Evolutionary conservation across 1,284 basidiomycete species (phyloP).

Genomic region (Wolfiporia cocos): DNA sequence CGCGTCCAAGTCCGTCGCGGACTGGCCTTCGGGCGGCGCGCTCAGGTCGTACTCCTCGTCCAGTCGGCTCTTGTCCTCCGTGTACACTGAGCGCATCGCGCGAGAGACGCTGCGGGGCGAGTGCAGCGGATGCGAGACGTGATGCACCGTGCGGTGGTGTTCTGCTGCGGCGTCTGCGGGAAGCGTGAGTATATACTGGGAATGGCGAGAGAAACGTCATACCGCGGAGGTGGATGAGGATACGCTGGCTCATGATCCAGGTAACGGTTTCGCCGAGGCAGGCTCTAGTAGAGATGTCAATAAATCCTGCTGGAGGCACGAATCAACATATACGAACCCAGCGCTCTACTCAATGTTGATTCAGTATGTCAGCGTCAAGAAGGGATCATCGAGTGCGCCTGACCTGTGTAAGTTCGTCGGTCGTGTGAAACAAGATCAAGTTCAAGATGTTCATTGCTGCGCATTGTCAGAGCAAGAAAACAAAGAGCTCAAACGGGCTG

Average conservation of each 20-base stretch:
- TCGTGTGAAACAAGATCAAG: conserved; percentile 25
- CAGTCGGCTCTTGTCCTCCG: conserved; percentile 7
- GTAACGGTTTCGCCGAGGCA: conserved; percentile 28
- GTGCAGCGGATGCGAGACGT: conserved; percentile 14
- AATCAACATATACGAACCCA: conserved; percentile 12
- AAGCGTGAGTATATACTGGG: not conserved
- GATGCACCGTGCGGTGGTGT: conserved; percentile 16
- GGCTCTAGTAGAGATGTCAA: conserved; percentile 15
- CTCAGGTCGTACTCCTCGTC: conserved; percentile 3
- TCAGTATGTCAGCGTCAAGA: conserved; percentile 1
- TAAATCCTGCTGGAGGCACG: no score
- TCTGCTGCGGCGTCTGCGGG: conserved; percentile 18
- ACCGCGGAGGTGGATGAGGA: conserved; percentile 31
- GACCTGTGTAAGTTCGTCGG: conserved; percentile 21
- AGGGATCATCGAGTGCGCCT: conserved; percentile 3
- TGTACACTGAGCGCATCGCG: conserved; percentile 21
- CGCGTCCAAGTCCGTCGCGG: not conserved
- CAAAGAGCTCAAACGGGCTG: conserved; percentile 28
- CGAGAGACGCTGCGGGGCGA: conserved; percentile 14
- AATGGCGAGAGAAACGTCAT: conserved; percentile 5
- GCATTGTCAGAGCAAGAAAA: conserved; percentile 21
- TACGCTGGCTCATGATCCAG: conserved; percentile 32
- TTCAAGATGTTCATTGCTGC: conserved; percentile 28
- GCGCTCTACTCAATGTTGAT: conserved; percentile 10
- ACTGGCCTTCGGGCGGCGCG: not conserved